A percentile compares a stretch with the other conserved stretches of the same genome.
Evolutionary conservation across 2,329 filamentous ascomycete genomes (phyloP).

Genomic region (Lizonia empirigonia): DNA sequence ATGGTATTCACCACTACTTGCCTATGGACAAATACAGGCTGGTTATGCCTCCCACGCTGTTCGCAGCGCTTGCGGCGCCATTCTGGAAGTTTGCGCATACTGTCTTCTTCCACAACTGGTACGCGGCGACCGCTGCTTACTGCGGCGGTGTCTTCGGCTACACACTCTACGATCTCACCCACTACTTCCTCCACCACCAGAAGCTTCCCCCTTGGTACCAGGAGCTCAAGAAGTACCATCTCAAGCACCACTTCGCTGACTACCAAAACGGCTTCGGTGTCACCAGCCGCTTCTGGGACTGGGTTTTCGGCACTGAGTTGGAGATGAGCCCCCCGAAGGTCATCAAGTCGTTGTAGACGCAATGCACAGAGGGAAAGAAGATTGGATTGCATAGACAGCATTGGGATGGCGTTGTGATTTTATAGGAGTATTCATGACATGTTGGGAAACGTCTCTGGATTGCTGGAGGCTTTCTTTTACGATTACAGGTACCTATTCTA

Average conservation of each 20-base stretch:
- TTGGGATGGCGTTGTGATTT: neutral
- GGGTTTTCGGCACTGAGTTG: slow-evolving; percentile 87
- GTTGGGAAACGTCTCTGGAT: neutral
- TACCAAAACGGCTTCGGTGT: slow-evolving; percentile 98
- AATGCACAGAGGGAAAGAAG: neutral
- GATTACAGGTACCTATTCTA: slow-evolving; percentile 9
- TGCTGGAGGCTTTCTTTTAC: neutral
- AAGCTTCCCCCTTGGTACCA: slow-evolving; percentile 90
- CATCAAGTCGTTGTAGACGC: slow-evolving; percentile 49
- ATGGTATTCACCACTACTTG: slow-evolving; percentile 96
- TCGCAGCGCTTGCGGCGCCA: slow-evolving; percentile 79
- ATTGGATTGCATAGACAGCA: neutral
- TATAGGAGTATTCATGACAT: slow-evolving; percentile 7
- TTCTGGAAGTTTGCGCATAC: slow-evolving; percentile 91
- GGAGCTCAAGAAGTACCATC: slow-evolving; percentile 94
- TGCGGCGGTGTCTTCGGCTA: slow-evolving; percentile 95
- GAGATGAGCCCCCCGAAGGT: slow-evolving; percentile 57
- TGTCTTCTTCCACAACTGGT: slow-evolving; percentile 85
- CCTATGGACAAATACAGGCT: slow-evolving; percentile 99
- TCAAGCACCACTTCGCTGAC: slow-evolving; percentile 96
- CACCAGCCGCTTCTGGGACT: slow-evolving; percentile 95
- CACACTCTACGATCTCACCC: slow-evolving; percentile 93
- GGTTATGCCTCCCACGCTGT: slow-evolving; percentile 94
- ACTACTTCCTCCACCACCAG: slow-evolving; percentile 97
- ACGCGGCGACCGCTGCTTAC: slow-evolving; percentile 76